phyloP scores from a whole-genome alignment of 176 grass and related monocot species.

The Eremochloa ophiuroides region DNA sequence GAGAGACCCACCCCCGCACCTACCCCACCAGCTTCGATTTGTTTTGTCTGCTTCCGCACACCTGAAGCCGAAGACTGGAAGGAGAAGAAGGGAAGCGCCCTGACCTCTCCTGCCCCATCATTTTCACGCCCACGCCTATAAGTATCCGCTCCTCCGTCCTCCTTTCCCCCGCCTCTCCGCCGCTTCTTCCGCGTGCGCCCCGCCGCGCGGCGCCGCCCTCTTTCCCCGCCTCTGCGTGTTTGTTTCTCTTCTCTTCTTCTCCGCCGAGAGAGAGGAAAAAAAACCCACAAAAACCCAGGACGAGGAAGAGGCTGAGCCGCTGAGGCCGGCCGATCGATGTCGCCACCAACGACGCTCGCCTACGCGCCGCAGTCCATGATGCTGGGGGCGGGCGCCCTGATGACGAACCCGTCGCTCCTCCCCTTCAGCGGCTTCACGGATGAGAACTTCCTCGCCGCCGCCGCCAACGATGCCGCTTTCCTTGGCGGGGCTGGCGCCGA shows the following conservation, averaged over 20 bases:
- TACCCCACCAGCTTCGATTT: constrained; percentile 10
- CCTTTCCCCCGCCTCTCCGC: constrained; percentile 23
- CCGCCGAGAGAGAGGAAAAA: neutral
- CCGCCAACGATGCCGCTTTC: neutral
- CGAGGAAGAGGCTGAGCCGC: neutral
- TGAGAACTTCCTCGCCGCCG: constrained; percentile 25
- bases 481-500: neutral
- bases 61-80: constrained; percentile 9
- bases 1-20: neutral
- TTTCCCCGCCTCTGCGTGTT: neutral
- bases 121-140: constrained; percentile 38
- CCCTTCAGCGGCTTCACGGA: constrained; percentile 31
- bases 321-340: constrained; percentile 32
- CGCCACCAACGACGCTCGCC: constrained; percentile 44
- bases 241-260: neutral
- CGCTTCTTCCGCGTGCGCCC: constrained; percentile 21
- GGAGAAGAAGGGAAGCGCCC: neutral
- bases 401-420: constrained; percentile 26
- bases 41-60: neutral
- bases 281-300: neutral
- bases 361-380: neutral
- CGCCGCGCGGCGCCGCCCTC: constrained; percentile 11
- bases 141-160: neutral
- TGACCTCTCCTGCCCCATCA: neutral
- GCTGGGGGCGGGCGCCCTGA: neutral